phyloP scores from a whole-genome alignment of 2,329 filamentous ascomycete species.

The Elsinoe australis region DNA sequence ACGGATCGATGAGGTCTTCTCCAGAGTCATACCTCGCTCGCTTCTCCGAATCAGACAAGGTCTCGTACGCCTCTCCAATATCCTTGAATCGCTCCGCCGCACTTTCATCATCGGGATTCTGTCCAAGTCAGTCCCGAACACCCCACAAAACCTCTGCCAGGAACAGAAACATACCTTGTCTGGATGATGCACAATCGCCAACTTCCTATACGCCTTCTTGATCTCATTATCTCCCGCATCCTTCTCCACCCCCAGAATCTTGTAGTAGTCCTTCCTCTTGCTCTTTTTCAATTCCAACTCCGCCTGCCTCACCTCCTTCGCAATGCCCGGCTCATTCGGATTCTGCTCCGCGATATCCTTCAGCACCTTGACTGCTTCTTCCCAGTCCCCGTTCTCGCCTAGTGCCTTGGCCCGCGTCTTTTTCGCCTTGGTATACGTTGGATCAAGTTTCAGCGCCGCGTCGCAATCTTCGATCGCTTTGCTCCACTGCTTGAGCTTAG shows the following conservation, averaged over 20 bases:
- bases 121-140: background rate
- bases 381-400: slow-evolving; percentile 80
- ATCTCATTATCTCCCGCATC: slow-evolving; percentile 76
- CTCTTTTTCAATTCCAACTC: slow-evolving; percentile 97
- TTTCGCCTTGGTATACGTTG: slow-evolving; percentile 78
- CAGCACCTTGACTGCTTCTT: slow-evolving; percentile 80
- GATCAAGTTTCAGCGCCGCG: slow-evolving; percentile 71
- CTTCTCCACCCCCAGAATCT: slow-evolving; percentile 85
- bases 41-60: slow-evolving; percentile 89
- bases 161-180: slow-evolving; percentile 54
- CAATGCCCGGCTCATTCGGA: slow-evolving; percentile 70
- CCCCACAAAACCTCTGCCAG: background rate
- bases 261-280: slow-evolving; percentile 97
- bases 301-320: slow-evolving; percentile 78
- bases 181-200: slow-evolving; percentile 89
- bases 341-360: slow-evolving; percentile 79
- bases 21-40: slow-evolving; percentile 85
- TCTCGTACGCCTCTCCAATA: slow-evolving; percentile 94
- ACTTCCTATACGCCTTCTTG: slow-evolving; percentile 93
- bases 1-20: slow-evolving; percentile 73
- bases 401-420: slow-evolving; percentile 90
- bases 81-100: slow-evolving; percentile 96
- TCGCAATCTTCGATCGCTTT: slow-evolving; percentile 81
- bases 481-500: slow-evolving; percentile 75
- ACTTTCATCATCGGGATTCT: slow-evolving; percentile 73